Conservation (phyloP, 75 land plant genomes). For the Pseudotsuga menziesii region DNA sequence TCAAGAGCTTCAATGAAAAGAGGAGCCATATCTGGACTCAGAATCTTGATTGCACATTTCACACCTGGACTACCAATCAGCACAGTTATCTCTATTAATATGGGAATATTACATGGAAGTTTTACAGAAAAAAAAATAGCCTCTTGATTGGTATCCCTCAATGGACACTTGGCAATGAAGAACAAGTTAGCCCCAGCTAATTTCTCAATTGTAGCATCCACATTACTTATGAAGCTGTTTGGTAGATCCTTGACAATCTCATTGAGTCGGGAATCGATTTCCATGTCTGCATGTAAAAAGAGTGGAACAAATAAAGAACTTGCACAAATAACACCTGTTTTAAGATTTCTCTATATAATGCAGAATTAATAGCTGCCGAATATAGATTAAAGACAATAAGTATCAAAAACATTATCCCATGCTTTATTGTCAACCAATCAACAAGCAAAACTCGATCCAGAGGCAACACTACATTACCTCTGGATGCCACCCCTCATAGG, state of each 20-base stretch:
- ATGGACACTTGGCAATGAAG: slow-evolving; percentile 77
- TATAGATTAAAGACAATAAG: neutral
- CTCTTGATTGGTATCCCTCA: slow-evolving; percentile 89
- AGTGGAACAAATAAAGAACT: neutral
- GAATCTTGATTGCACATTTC: slow-evolving; percentile 97
- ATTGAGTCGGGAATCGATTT: slow-evolving; percentile 94
- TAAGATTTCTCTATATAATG: neutral
- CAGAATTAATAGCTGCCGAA: neutral
- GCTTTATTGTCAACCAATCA: neutral
- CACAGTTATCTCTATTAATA: slow-evolving; percentile 84
- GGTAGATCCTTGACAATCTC: slow-evolving; percentile 80
- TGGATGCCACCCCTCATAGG: too few species aligned
- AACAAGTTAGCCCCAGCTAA: slow-evolving; percentile 79
- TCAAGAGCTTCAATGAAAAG: slow-evolving; percentile 94
- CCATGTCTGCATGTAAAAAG: slow-evolving; percentile 76
- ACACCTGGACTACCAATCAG: slow-evolving; percentile 64
- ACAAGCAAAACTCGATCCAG: neutral
- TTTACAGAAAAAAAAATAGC: slow-evolving; percentile 87
- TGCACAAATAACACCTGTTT: neutral
- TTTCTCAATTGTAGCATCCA: slow-evolving; percentile 73
- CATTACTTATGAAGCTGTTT: slow-evolving; percentile 41
- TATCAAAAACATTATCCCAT: neutral
- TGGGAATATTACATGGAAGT: slow-evolving; percentile 59
- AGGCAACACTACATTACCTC: neutral
- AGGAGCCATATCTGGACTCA: slow-evolving; percentile 86